phyloP scores from a whole-genome alignment of 306 rosid genomes.

The Glycine soja region DNA sequence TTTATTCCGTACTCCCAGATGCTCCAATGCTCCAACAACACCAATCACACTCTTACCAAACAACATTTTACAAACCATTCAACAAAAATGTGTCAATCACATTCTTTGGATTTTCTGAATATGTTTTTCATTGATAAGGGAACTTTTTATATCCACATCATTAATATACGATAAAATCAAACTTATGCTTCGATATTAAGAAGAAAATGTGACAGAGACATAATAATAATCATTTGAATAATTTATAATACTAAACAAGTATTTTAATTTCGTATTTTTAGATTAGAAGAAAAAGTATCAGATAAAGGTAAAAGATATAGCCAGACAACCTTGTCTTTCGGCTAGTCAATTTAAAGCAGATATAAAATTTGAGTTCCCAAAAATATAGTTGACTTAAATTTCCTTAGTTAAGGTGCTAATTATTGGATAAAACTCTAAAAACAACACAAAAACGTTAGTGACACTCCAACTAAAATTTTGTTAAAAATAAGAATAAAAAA shows the following conservation, averaged over 20 bases:
- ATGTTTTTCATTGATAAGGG: neutral
- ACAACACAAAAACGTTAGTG: too few relatives aligned
- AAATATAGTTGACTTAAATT: neutral
- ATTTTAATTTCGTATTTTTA: neutral
- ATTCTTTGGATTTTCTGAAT: neutral
- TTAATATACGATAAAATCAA: neutral
- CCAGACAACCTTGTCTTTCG: neutral
- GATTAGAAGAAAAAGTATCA: neutral
- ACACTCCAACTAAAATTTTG: neutral
- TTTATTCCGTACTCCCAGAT: neutral
- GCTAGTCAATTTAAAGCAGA: neutral
- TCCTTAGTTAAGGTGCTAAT: neutral
- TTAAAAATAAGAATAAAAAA: neutral
- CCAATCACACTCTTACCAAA: slow-evolving; percentile 21
- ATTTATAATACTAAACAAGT: neutral
- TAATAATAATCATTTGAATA: neutral
- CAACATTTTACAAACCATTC: neutral
- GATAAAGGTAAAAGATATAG: too few relatives aligned
- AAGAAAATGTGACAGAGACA: neutral
- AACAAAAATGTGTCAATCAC: neutral
- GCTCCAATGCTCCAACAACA: neutral
- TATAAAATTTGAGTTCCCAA: neutral
- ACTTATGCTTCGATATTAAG: neutral
- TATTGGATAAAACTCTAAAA: neutral
- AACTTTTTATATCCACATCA: neutral